Percentiles rank a stretch among this genome's conserved stretches.
These are phyloP conservation scores for Plasmodium gallinaceum DNA, from an alignment of 169 alveolate species.

Conservation along the genomic window DNA sequence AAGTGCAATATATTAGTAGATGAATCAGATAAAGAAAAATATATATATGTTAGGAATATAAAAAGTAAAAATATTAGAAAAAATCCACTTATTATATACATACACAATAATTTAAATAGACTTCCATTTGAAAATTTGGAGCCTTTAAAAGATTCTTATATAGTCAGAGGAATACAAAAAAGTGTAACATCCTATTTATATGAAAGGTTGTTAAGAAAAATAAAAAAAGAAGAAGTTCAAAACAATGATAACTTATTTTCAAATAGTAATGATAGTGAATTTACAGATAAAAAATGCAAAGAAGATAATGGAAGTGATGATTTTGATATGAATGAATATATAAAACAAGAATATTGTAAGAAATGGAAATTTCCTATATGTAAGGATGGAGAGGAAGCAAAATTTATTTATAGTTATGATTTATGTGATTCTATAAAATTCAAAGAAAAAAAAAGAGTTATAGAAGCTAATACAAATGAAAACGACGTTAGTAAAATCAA, in stretches of 20 bases:
- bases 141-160: constrained; percentile 65
- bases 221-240: constrained; percentile 18
- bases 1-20: constrained; percentile 29
- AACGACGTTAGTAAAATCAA: background rate
- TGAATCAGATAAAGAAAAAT: constrained; percentile 29
- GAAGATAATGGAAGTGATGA: constrained; percentile 1
- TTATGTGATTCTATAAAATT: background rate
- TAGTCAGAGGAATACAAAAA: constrained; percentile 66
- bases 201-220: constrained; percentile 34
- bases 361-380: constrained; percentile 15
- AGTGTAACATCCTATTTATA: constrained; percentile 59
- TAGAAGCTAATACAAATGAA: background rate
- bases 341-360: constrained; percentile 28
- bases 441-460: constrained; percentile 14
- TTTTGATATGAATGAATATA: constrained; percentile 10
- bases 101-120: constrained; percentile 70
- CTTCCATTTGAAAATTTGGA: constrained; percentile 69
- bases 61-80: constrained; percentile 43
- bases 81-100: constrained; percentile 55
- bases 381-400: constrained; percentile 2
- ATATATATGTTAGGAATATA: constrained; percentile 43
- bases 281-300: background rate
- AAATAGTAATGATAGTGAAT: background rate
- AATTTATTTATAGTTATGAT: background rate
- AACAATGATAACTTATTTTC: background rate